phyloP scores from a whole-genome alignment of 1,284 basidiomycete species.

The Puccinia coronata region DNA sequence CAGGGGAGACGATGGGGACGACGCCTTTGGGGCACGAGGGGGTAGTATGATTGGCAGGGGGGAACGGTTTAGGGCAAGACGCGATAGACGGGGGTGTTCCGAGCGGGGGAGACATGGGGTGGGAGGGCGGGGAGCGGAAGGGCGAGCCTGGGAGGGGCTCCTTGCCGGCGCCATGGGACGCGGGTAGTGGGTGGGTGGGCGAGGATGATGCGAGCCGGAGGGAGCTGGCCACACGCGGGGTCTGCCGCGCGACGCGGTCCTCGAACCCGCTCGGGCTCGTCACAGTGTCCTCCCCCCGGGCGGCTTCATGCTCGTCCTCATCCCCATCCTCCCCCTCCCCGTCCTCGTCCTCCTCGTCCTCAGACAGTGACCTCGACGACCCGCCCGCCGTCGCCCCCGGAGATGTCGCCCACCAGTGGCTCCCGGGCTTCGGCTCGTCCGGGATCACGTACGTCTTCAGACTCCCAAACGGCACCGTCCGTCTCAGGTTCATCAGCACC shows the following conservation, averaged over 20 bases:
- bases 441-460: constrained; percentile 28
- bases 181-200: background rate
- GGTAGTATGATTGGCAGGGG: background rate
- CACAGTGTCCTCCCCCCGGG: background rate
- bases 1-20: constrained; percentile 13
- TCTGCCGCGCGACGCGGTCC: background rate
- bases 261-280: background rate
- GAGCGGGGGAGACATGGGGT: background rate
- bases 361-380: background rate
- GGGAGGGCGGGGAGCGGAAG: background rate
- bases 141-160: background rate
- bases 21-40: background rate
- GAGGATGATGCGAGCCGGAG: background rate
- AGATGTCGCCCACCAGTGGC: background rate
- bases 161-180: too few relatives aligned
- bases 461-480: constrained; percentile 20
- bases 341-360: background rate
- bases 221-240: background rate
- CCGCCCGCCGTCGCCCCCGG: background rate
- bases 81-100: background rate
- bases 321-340: background rate
- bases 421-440: constrained; percentile 5
- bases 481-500: constrained; percentile 16
- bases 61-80: background rate
- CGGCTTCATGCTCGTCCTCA: background rate